Percentiles rank a stretch among this genome's conserved stretches.
Evolutionary conservation across 2,329 filamentous ascomycete species (phyloP).

Genomic region (Colletotrichum destructivum): DNA sequence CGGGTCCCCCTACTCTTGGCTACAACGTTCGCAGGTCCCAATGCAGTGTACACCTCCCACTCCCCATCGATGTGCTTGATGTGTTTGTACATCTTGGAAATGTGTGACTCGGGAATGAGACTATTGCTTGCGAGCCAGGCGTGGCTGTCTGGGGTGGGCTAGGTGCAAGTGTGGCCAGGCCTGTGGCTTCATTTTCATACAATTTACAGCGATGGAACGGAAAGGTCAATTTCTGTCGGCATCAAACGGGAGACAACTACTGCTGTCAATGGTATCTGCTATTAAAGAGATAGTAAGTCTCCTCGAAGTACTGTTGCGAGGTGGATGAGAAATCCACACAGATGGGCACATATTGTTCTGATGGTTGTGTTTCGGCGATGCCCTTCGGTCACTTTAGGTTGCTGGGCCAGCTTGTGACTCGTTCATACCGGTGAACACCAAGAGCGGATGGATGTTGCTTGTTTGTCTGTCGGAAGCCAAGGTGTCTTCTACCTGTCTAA

Average conservation of each 20-base stretch:
- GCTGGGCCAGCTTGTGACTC: too few relatives aligned
- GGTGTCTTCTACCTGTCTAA: not conserved
- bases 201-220: not conserved
- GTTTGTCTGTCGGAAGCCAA: not conserved
- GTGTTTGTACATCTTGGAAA: not conserved
- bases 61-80: too few relatives aligned
- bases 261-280: not conserved
- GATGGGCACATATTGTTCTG: not conserved
- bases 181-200: too few relatives aligned
- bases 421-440: too few relatives aligned
- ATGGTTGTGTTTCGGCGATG: not conserved
- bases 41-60: too few relatives aligned
- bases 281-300: not conserved
- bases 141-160: not conserved
- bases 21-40: too few relatives aligned
- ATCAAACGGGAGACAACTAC: slow-evolving; percentile 6
- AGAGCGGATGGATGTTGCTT: not conserved
- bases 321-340: not conserved
- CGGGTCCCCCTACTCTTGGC: slow-evolving; percentile 21
- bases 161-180: not conserved
- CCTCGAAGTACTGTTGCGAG: not conserved
- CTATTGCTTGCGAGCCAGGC: not conserved
- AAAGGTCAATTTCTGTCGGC: slow-evolving; percentile 14
- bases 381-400: not conserved
- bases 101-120: not conserved